These are phyloP conservation scores for Fusarium coicis DNA, from an alignment of 2,329 filamentous ascomycete species.

Conservation along the genomic window DNA sequence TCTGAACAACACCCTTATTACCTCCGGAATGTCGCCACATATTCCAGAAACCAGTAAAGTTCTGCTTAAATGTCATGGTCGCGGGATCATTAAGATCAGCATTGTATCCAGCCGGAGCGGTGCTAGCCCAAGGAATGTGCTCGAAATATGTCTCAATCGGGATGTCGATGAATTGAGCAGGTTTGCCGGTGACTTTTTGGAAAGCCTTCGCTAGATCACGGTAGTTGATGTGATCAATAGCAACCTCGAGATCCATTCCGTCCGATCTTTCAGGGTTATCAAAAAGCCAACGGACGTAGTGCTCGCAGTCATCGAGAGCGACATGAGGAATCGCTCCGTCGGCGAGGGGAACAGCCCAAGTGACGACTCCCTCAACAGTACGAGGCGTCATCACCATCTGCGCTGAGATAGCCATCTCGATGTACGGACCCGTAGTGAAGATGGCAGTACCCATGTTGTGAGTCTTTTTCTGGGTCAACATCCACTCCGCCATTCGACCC, in stretches of 20 bases:
- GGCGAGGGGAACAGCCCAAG: slow-evolving; percentile 12
- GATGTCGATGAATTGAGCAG: slow-evolving; percentile 12
- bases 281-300: slow-evolving; percentile 22
- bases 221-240: slow-evolving; percentile 1
- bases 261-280: slow-evolving; percentile 1
- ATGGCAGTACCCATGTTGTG: neutral
- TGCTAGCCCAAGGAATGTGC: accelerated
- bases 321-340: slow-evolving; percentile 12
- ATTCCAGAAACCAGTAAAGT: slow-evolving; percentile 28
- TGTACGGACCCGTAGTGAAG: slow-evolving; percentile 23
- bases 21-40: slow-evolving; percentile 12
- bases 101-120: neutral
- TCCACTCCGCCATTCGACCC: slow-evolving; percentile 57
- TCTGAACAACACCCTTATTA: slow-evolving; percentile 1
- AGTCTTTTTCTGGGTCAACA: slow-evolving; percentile 49
- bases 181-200: slow-evolving; percentile 16
- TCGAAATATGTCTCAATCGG: neutral
- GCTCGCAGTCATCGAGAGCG: slow-evolving; percentile 22
- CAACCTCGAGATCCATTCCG: slow-evolving; percentile 22
- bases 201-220: slow-evolving; percentile 7
- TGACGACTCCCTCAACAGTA: slow-evolving; percentile 9
- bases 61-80: neutral
- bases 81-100: slow-evolving; percentile 2
- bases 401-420: slow-evolving; percentile 3
- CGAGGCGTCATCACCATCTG: neutral